These are phyloP conservation scores for Cucurbita argyrosperma DNA, from an alignment of 306 rosid genomes.

Conservation along the genomic window DNA sequence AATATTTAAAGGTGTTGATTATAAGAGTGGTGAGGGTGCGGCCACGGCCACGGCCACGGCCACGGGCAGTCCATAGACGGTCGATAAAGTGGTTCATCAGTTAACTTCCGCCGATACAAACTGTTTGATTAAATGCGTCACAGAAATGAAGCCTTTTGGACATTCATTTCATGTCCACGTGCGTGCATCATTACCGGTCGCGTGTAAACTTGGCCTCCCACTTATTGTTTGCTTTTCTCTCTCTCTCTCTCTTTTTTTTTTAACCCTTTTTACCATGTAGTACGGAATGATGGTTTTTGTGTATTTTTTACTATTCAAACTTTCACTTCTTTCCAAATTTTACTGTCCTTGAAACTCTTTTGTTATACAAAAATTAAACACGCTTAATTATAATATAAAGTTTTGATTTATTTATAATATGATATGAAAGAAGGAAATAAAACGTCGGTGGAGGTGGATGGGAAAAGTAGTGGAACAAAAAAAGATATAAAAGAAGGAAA, in stretches of 20 bases:
- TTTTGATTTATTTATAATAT: no score
- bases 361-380: no score
- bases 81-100: not conserved
- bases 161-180: not conserved
- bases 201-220: not conserved
- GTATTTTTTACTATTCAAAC: not conserved
- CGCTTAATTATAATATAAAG: no score
- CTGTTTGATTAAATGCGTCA: not conserved
- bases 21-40: no score
- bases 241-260: not conserved
- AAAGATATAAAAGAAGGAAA: not conserved
- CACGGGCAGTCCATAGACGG: no score
- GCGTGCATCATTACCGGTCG: not conserved
- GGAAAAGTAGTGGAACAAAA: not conserved
- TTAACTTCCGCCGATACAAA: not conserved
- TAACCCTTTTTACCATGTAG: not conserved
- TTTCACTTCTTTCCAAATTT: not conserved
- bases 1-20: no score
- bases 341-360: no score
- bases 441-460: no score
- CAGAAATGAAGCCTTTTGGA: not conserved
- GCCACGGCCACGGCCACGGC: no score
- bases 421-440: no score
- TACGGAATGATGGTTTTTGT: not conserved
- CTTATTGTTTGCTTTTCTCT: not conserved